These are phyloP conservation scores for Blechomonas ayalai DNA, from an alignment of 208 protist species.

Conservation along the genomic window DNA sequence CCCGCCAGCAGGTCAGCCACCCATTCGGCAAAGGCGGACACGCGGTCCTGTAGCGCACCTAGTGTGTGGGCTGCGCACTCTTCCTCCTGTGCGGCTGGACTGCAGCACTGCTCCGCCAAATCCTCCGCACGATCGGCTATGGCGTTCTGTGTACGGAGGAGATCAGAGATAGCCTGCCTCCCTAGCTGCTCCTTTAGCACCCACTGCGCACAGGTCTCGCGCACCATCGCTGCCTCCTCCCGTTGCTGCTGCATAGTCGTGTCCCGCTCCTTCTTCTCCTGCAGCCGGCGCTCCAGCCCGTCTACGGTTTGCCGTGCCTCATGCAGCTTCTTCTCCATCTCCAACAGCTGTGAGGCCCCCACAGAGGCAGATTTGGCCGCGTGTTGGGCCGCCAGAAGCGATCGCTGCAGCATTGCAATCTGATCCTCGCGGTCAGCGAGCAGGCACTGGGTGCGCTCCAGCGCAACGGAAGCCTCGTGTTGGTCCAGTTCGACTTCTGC, in stretches of 20 bases:
- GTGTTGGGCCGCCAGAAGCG: conserved; percentile 31
- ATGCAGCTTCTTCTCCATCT: conserved; percentile 46
- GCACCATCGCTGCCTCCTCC: conserved; percentile 3
- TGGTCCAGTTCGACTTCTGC: conserved; percentile 16
- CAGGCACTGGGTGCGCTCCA: conserved; percentile 6
- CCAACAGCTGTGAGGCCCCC: conserved; percentile 35
- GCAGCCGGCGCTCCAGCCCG: conserved; percentile 9
- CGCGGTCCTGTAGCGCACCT: not conserved
- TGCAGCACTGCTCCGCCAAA: too few species aligned
- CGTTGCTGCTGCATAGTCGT: not conserved
- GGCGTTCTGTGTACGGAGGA: conserved; percentile 22
- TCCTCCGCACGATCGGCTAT: conserved; percentile 14
- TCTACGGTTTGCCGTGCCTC: conserved; percentile 18
- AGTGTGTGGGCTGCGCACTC: not conserved
- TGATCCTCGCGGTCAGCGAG: conserved; percentile 27
- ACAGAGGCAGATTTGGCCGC: conserved; percentile 35
- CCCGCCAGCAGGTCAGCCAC: conserved; percentile 4
- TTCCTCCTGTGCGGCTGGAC: not conserved
- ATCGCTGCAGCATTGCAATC: conserved; percentile 20
- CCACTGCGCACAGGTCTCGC: conserved; percentile 5
- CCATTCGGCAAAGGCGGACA: conserved; percentile 8
- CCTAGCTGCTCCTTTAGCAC: conserved; percentile 19
- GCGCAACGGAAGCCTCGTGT: conserved; percentile 12
- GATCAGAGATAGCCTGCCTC: conserved; percentile 12
- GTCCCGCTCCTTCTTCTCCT: not conserved